These are phyloP conservation scores for Hypoxylon rubiginosum DNA, from an alignment of 2,329 filamentous ascomycete genomes.

Conservation along the genomic window DNA sequence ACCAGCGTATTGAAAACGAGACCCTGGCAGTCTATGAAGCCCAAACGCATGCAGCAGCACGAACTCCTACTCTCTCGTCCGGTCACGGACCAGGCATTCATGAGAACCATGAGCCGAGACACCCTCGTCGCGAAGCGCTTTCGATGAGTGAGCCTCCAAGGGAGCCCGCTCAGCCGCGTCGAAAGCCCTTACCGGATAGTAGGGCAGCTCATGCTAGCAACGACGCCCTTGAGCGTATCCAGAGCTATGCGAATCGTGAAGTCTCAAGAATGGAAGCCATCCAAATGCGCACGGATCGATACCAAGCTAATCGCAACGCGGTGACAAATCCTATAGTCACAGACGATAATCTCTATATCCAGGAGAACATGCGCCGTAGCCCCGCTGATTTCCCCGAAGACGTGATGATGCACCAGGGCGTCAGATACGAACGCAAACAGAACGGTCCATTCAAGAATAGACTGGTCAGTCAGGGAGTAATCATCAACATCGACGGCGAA, in stretches of 20 bases:
- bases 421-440: conserved; percentile 73
- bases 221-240: conserved; percentile 62
- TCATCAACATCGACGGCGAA: conserved; percentile 75
- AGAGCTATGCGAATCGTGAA: conserved; percentile 64
- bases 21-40: conserved; percentile 65
- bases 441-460: conserved; percentile 73
- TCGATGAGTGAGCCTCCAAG: conserved; percentile 40
- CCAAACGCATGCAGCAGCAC: conserved; percentile 57
- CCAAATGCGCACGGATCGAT: conserved; percentile 65
- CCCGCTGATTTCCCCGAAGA: conserved; percentile 62
- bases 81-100: conserved; percentile 39
- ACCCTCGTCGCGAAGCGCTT: conserved; percentile 57
- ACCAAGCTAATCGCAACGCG: conserved; percentile 59
- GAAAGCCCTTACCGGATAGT: conserved; percentile 53
- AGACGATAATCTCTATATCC: too few relatives aligned
- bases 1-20: conserved; percentile 63
- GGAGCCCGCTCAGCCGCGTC: conserved; percentile 46
- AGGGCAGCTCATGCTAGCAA: conserved; percentile 52
- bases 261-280: conserved; percentile 65
- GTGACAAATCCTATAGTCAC: too few relatives aligned
- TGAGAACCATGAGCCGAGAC: conserved; percentile 56
- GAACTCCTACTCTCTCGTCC: conserved; percentile 29
- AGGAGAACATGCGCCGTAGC: conserved; percentile 55
- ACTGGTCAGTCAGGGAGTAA: conserved; percentile 71
- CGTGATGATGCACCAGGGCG: conserved; percentile 69